A percentile compares a stretch with the other conserved stretches of the same genome.
Evolutionary conservation across 192 early-diverging fungal species (phyloP).

Genomic region (Radiomyces spectabilis): DNA sequence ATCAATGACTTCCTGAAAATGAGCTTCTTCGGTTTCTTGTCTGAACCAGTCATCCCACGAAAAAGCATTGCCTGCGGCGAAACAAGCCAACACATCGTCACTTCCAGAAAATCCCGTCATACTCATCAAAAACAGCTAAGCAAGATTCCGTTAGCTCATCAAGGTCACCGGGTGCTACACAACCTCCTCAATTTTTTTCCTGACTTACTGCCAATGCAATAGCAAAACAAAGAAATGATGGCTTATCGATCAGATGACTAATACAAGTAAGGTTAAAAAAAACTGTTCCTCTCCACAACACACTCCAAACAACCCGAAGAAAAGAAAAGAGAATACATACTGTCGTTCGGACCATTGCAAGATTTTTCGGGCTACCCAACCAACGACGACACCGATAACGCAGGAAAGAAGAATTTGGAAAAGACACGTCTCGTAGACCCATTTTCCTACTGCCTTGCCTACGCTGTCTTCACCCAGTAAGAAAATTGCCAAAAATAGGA

Average conservation of each 20-base stretch:
- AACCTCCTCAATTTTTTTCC: neutral
- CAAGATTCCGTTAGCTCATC: neutral
- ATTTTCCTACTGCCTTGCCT: slow-evolving; percentile 64
- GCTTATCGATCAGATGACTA: slow-evolving; percentile 79
- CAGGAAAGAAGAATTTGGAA: slow-evolving; percentile 73
- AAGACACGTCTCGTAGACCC: slow-evolving; percentile 63
- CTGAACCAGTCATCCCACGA: slow-evolving; percentile 93
- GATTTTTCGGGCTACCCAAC: slow-evolving; percentile 53
- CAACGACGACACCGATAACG: slow-evolving; percentile 65
- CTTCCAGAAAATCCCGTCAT: slow-evolving; percentile 59
- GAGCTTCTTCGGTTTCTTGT: slow-evolving; percentile 69
- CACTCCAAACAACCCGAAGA: neutral
- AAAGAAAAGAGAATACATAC: slow-evolving; percentile 9
- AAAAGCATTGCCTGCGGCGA: slow-evolving; percentile 70
- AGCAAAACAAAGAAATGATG: slow-evolving; percentile 74
- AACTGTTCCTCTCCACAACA: too few relatives aligned
- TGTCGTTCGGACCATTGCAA: slow-evolving; percentile 59
- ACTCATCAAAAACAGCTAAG: slow-evolving; percentile 51
- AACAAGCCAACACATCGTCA: slow-evolving; percentile 72
- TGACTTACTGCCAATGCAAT: slow-evolving; percentile 68
- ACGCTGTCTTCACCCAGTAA: slow-evolving; percentile 44
- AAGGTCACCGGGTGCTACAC: neutral
- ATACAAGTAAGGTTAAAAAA: slow-evolving; percentile 1
- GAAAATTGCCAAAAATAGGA: slow-evolving; percentile 70
- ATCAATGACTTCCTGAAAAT: slow-evolving; percentile 87